Percentiles rank a stretch among this genome's conserved stretches.
Evolutionary conservation across 306 rosid species (phyloP).

Genomic region (Ammopiptanthus mongolicus): DNA sequence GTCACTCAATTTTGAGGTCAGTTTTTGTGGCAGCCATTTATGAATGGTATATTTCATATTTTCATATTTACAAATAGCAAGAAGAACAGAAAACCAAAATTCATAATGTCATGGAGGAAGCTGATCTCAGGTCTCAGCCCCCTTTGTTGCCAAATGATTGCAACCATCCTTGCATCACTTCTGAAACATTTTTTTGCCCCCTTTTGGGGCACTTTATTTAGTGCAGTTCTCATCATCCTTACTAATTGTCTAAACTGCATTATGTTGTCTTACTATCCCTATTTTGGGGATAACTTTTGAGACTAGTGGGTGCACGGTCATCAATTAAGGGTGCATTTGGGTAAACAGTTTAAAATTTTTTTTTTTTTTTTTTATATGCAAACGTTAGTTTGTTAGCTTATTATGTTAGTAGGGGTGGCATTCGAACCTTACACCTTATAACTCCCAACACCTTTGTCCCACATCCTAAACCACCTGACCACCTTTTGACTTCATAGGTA

Average conservation of each 20-base stretch:
- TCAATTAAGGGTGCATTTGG: too few relatives aligned
- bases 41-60: not conserved
- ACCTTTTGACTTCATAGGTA: too few relatives aligned
- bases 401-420: too few relatives aligned
- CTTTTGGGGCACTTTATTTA: not conserved
- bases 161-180: not conserved
- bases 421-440: too few relatives aligned
- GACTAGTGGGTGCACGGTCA: not conserved
- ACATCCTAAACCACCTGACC: too few relatives aligned
- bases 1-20: conserved; percentile 82
- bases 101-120: not conserved
- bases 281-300: not conserved
- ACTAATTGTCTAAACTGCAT: not conserved
- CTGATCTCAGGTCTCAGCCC: not conserved
- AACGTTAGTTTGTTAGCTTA: too few relatives aligned
- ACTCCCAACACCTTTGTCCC: too few relatives aligned
- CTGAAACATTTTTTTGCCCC: not conserved
- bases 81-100: not conserved
- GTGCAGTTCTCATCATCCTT: not conserved
- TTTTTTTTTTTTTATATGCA: too few relatives aligned
- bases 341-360: too few relatives aligned
- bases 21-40: not conserved
- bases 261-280: not conserved
- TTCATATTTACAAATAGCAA: not conserved
- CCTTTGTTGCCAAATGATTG: conserved; percentile 1